Evolutionary conservation across 192 early-diverging fungal species (phyloP).

Genomic region (Gryganskiella cystojenkinii): DNA sequence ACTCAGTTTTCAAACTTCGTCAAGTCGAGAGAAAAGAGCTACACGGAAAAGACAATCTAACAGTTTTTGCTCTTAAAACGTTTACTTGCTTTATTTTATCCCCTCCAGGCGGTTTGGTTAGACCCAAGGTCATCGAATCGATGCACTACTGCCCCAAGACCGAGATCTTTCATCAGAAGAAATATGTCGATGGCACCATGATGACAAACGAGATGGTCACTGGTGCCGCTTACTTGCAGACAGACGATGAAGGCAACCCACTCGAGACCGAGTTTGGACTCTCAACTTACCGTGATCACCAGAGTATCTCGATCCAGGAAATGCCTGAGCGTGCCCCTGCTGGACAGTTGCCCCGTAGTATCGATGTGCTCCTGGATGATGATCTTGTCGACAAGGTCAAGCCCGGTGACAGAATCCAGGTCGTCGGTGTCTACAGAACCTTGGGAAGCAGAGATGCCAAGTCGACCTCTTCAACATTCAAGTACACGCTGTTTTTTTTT

Average conservation of each 20-base stretch:
- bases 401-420: conserved; percentile 94
- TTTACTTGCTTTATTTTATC: neutral
- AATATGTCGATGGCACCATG: conserved; percentile 90
- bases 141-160: conserved; percentile 95
- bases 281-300: conserved; percentile 91
- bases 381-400: conserved; percentile 96
- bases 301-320: conserved; percentile 95
- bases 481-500: conserved; percentile 49
- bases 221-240: conserved; percentile 89
- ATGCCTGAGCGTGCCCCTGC: conserved; percentile 98
- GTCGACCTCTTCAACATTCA: conserved; percentile 84
- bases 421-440: conserved; percentile 94
- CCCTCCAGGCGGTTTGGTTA: conserved; percentile 85
- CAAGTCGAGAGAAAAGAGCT: no score
- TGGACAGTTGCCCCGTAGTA: conserved; percentile 91
- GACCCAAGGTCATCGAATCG: conserved; percentile 91
- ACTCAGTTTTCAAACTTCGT: neutral
- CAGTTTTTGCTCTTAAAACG: neutral
- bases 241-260: conserved; percentile 92
- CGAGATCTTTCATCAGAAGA: conserved; percentile 80
- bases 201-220: conserved; percentile 76
- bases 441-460: conserved; percentile 84
- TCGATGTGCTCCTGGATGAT: conserved; percentile 96
- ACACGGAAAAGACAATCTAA: neutral
- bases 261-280: conserved; percentile 94